These are phyloP conservation scores for Martiniozyma asiatica DNA, from an alignment of 1,139 yeast species.

Conservation along the genomic window DNA sequence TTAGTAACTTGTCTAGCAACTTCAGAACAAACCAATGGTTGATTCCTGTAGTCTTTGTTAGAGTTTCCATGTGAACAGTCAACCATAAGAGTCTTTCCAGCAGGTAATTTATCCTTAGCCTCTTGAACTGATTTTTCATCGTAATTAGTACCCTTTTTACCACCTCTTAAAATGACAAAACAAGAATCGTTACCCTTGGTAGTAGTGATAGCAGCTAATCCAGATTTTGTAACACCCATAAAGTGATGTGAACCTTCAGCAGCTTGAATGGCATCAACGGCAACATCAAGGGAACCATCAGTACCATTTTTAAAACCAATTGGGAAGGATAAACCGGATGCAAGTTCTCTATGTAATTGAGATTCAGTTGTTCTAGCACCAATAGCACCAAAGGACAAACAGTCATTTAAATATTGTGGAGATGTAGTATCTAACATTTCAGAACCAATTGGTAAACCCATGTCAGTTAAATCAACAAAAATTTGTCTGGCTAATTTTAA, in stretches of 20 bases:
- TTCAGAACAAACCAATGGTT: constrained; percentile 70
- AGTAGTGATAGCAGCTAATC: constrained; percentile 89
- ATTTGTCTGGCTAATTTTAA: constrained; percentile 76
- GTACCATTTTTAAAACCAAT: constrained; percentile 98
- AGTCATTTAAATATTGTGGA: constrained; percentile 92
- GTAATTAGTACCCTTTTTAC: constrained; percentile 82
- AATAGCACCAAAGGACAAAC: constrained; percentile 90
- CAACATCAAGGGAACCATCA: constrained; percentile 88
- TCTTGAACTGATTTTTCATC: constrained; percentile 62
- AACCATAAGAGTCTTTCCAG: constrained; percentile 58
- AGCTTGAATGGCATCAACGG: too few species aligned
- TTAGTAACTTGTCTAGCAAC: constrained; percentile 70
- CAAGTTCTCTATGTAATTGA: constrained; percentile 92
- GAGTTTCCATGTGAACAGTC: constrained; percentile 98
- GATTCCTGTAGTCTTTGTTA: constrained; percentile 84
- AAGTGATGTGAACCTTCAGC: constrained; percentile 93
- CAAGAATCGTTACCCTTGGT: constrained; percentile 90
- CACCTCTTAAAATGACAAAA: constrained; percentile 90
- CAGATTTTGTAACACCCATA: constrained; percentile 85
- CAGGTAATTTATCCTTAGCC: constrained; percentile 64
- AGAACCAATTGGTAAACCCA: constrained; percentile 82
- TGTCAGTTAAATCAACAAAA: constrained; percentile 70
- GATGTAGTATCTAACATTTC: constrained; percentile 98
- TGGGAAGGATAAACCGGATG: constrained; percentile 97
- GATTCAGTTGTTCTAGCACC: constrained; percentile 99